phyloP scores from a whole-genome alignment of 75 land plant genomes.

The Cryptomeria japonica region DNA sequence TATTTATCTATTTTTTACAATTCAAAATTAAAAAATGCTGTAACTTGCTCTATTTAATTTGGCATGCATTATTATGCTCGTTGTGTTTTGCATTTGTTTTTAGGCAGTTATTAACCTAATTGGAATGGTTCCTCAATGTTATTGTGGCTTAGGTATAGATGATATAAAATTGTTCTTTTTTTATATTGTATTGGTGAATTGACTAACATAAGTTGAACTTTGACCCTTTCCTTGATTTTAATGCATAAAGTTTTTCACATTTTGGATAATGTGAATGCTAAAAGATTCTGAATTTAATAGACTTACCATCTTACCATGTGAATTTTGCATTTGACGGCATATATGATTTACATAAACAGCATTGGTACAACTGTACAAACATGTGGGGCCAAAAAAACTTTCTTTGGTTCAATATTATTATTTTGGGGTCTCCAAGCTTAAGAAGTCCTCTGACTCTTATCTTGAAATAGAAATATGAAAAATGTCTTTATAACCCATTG shows the following conservation, averaged over 20 bases:
- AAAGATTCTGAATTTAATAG: not conserved
- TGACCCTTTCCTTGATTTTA: not conserved
- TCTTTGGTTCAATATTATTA: too few species aligned
- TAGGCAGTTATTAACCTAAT: too few species aligned
- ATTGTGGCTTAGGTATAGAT: not conserved
- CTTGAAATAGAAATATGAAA: constrained; percentile 11
- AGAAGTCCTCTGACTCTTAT: not conserved
- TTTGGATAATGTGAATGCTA: too few species aligned
- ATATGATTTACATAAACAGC: not conserved
- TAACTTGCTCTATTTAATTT: not conserved
- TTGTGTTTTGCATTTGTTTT: not conserved
- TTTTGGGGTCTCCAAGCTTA: not conserved
- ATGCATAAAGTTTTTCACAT: not conserved
- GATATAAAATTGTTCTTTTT: too few species aligned
- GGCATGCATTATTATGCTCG: not conserved
- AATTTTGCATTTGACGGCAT: not conserved
- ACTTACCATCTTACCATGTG: not conserved
- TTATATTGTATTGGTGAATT: too few species aligned
- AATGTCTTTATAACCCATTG: not conserved
- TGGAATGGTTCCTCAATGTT: not conserved
- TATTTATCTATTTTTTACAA: not conserved
- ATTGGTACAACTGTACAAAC: not conserved
- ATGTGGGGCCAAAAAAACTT: too few species aligned
- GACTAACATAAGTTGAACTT: not conserved
- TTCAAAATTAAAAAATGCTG: not conserved